Evolutionary conservation across 345 rosid species (phyloP), one percentile per base, ranked within the genome.

Genomic region (Carallia pectinifolia): DNA sequence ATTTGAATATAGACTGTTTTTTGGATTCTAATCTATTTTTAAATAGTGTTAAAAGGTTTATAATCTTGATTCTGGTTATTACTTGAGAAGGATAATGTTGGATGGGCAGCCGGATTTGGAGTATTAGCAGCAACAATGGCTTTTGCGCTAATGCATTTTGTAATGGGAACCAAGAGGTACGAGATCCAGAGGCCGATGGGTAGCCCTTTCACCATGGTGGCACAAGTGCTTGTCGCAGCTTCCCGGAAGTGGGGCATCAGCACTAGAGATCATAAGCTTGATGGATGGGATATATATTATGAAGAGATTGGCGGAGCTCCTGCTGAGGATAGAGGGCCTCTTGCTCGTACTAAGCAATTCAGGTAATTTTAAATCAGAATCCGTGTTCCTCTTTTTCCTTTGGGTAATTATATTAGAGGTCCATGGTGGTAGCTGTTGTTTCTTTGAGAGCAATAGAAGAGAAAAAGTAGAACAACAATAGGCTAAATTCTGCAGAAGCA

Each of bases 201-300:
- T 7, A 91, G 97, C 66, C 97, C 97, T 0, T 76, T 88, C 64
- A 83, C 92, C 0, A 74, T 58, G 23, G 71, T 94, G 55, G 86
- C 81, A 33, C 96, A 88, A 48, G 98, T 91, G 76, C 31, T 94
- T 9, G 88, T 91, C 6, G 92, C 98, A 0, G 87, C 95, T 0
- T 67, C 64, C 0, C 69, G 75, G 68, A 94, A 94, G 83, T 70
- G 91, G 90, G 77, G 87, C 53, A 48, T 82, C 70, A 83, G 59
- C 55, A 23, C 15, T 19, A 8, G 47, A 40, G 59, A 55, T 23
- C 83, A 83, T 39, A 76, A 81, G 4, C 73, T 9, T 37, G 78
- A 66, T 60, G 86, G 75, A 5, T 68, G 73, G 13, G 77, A 76
- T 7, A 60, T 88, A 10, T 88, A 75, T 56, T 71, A 74, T 23